A percentile compares a stretch with the other conserved stretches of the same genome.
These are phyloP conservation scores for Diplodia sapinea DNA, from an alignment of 2,329 filamentous ascomycete genomes.

Conservation along the genomic window DNA sequence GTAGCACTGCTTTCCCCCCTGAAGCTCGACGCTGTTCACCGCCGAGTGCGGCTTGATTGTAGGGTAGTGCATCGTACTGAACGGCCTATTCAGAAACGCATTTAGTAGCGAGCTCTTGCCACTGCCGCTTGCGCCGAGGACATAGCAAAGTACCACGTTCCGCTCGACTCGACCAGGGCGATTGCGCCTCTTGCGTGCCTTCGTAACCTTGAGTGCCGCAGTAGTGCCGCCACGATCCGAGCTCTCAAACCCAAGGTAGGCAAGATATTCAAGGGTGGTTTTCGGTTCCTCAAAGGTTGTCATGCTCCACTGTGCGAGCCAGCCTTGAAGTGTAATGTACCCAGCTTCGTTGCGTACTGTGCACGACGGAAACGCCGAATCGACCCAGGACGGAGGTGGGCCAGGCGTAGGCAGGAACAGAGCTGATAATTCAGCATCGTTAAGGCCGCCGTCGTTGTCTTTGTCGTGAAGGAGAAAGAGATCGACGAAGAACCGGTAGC, in stretches of 20 bases:
- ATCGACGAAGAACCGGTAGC: conserved; percentile 97
- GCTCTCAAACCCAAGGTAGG: conserved; percentile 93
- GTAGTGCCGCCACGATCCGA: conserved; percentile 74
- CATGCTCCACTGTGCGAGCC: conserved; percentile 99
- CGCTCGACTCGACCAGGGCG: conserved; percentile 86
- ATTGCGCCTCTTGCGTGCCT: conserved; percentile 82
- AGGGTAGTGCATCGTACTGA: conserved; percentile 81
- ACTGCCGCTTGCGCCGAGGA: conserved; percentile 81
- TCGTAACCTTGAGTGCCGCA: conserved; percentile 90
- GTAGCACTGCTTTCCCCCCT: conserved; percentile 95
- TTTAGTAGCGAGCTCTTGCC: conserved; percentile 93
- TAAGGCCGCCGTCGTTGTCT: conserved; percentile 94
- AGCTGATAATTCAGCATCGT: conserved; percentile 80
- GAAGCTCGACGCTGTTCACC: conserved; percentile 95
- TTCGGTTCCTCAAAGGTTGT: conserved; percentile 96
- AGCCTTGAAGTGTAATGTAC: conserved; percentile 93
- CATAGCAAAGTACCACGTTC: conserved; percentile 92
- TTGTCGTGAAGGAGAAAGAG: conserved; percentile 94
- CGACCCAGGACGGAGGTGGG: conserved; percentile 82
- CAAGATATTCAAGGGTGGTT: conserved; percentile 92
- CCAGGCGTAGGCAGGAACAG: conserved; percentile 94
- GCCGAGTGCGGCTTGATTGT: conserved; percentile 94
- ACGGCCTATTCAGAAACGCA: conserved; percentile 87
- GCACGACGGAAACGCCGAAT: conserved; percentile 87
- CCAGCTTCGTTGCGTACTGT: conserved; percentile 95